phyloP scores from a whole-genome alignment of 257 asterid species.

The Nicotiana paniculata region DNA sequence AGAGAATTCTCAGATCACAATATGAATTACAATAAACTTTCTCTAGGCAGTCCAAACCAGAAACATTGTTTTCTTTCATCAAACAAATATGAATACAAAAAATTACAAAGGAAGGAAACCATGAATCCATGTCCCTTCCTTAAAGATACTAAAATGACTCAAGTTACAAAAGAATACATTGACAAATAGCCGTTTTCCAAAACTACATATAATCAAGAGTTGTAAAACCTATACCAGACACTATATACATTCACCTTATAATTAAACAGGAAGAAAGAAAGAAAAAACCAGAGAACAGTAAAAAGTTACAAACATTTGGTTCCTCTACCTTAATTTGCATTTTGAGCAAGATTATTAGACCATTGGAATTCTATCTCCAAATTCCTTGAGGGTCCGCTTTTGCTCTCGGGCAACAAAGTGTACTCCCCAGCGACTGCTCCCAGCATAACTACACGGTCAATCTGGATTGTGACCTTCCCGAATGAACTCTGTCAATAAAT shows the following conservation, averaged over 20 bases:
- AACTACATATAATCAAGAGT: slow-evolving; percentile 12
- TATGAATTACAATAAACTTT: background rate
- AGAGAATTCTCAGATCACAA: background rate
- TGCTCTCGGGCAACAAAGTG: slow-evolving; percentile 81
- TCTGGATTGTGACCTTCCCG: slow-evolving; percentile 96
- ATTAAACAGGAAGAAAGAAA: slow-evolving; percentile 18
- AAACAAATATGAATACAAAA: slow-evolving; percentile 9
- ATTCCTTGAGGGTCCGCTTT: slow-evolving; percentile 88
- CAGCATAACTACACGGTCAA: slow-evolving; percentile 96
- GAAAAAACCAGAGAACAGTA: background rate
- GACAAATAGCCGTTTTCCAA: slow-evolving; percentile 16
- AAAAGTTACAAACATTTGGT: slow-evolving; percentile 12
- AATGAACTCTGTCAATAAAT: slow-evolving; percentile 68
- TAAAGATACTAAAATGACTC: slow-evolving; percentile 13
- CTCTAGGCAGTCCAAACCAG: background rate
- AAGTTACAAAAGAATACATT: slow-evolving; percentile 32
- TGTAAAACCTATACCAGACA: slow-evolving; percentile 20
- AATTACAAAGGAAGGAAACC: slow-evolving; percentile 12
- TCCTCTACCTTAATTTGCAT: slow-evolving; percentile 11
- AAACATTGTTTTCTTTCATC: slow-evolving; percentile 9
- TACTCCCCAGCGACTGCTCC: slow-evolving; percentile 98
- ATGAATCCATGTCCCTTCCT: slow-evolving; percentile 13
- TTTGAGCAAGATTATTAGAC: slow-evolving; percentile 49
- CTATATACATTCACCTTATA: slow-evolving; percentile 36
- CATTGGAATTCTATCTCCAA: slow-evolving; percentile 94